Evolutionary conservation across 2,329 filamentous ascomycete species (phyloP).

Genomic region (Cladophialophora carrionii): DNA sequence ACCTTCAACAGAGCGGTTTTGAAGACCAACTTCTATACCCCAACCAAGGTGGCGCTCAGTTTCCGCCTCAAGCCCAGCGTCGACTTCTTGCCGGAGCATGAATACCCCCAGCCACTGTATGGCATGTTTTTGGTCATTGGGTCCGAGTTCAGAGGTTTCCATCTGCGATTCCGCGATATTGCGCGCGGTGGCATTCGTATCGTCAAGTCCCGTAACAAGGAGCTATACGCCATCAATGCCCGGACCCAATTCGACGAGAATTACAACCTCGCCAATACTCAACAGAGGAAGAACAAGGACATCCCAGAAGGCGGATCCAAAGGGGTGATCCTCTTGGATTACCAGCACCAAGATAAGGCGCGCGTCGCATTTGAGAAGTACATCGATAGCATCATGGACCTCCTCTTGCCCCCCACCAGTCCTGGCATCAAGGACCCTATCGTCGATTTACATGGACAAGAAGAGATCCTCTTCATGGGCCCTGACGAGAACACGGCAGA

Average conservation of each 20-base stretch:
- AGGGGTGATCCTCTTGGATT: slow-evolving; percentile 92
- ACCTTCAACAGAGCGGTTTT: slow-evolving; percentile 91
- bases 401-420: slow-evolving; percentile 83
- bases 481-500: slow-evolving; percentile 98
- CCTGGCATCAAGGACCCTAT: slow-evolving; percentile 99
- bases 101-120: slow-evolving; percentile 91
- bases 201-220: slow-evolving; percentile 95
- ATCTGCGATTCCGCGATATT: slow-evolving; percentile 95
- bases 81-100: slow-evolving; percentile 80
- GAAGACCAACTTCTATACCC: slow-evolving; percentile 98
- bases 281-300: slow-evolving; percentile 99
- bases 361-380: slow-evolving; percentile 97
- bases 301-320: slow-evolving; percentile 98
- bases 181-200: slow-evolving; percentile 96
- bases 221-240: slow-evolving; percentile 94
- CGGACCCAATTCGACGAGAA: slow-evolving; percentile 98
- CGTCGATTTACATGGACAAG: slow-evolving; percentile 89
- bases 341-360: slow-evolving; percentile 90
- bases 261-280: slow-evolving; percentile 95
- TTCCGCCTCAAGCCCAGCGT: slow-evolving; percentile 82
- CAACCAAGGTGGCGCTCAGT: slow-evolving; percentile 95
- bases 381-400: slow-evolving; percentile 96
- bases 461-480: slow-evolving; percentile 98
- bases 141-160: slow-evolving; percentile 95
- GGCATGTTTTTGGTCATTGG: slow-evolving; percentile 99